Evolutionary conservation across 345 rosid genomes (phyloP), one percentile per base, ranked within the genome.

Genomic region (Sisymbrium altissimum): DNA sequence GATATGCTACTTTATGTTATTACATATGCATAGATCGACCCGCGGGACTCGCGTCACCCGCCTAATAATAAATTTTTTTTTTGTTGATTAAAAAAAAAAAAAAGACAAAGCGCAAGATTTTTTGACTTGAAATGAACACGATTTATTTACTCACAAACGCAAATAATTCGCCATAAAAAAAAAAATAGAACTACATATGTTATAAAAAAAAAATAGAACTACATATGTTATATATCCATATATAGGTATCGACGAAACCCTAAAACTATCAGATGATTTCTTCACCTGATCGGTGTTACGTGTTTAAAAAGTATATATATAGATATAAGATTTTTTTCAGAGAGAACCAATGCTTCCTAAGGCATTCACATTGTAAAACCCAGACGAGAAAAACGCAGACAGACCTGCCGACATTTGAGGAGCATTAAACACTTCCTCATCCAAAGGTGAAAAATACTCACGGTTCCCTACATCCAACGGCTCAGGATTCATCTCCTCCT

Each of bases 341-440:
- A 77, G 76, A 56, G 80, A 71, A 59, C 76, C 76, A 57, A 77
- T 77, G 68, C 63, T 77, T 66, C 66, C 76, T 15, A 64, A 32
- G 8, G 80, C 76, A 65, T 64, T 71, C 6, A 64, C 70, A 66
- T 72, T 78, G 49, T 78, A 72, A 66, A 78, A 72, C 2, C 78
- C 73, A 49, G 72, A 52, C 9, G 81, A 66, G 60, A 78, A 72
- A 48, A 69, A 77, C 1, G 72, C 80, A 45, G 79, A 61, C 12
- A 76, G 70, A 64, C 66, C 30, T 45, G 70, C 66, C 61, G 76
- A 71, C 80, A 71, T 64, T 19, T 65, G 72, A 65, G 67, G 45
- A 70, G 46, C 76, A 41, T 52, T 50, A 25, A 44, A 70, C 43
- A 10, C 49, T 6, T 68, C 78, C 1, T 61, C 69, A 64, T 71